Base-by-base conservation (phyloP, 352 stramenopile genomes). In the Vaucheria bursata region DNA sequence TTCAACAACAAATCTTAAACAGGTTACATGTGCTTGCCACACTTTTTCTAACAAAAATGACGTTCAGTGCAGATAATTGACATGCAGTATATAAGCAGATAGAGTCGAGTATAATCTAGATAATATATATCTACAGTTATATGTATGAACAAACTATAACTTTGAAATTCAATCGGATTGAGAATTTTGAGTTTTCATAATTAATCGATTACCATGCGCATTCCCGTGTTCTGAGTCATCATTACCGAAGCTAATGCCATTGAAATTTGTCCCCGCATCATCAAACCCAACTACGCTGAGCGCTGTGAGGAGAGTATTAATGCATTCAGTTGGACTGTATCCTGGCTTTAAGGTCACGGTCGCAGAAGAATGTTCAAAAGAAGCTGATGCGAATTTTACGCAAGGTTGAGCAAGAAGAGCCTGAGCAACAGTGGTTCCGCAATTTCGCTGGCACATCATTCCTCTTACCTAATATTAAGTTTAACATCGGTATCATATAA, bases 401-500 rank as follows among this genome's bases (percentile, higher is more conserved):
- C 90, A 89, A 8, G 85, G 70, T 37, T 94, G 86, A 25, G 34
- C 75, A 6, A 85, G 83, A 53, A 97, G 86, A 36, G 91, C 88
- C 53, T 73, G 87, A 79, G 91, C 84, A n/a, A 96, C 91, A 0
- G 92, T 96, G 4, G 81, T 92, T 52, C 94, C 95, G 84, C 92
- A 95, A 85, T 97, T 97, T 66, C 97, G 96, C 87, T 96, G 92
- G 75, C 91, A 96, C 85, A 94, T 95, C 88, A 95, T 95, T 66
- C 92, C 91, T 52, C 93, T 88, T 1, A 97, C 87, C 4, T 69
- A n/a, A n/a, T n/a, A n/a, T n/a, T n/a, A n/a, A n/a, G n/a, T n/a
- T n/a, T n/a, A n/a, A n/a, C n/a, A n/a, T n/a, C n/a, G n/a, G n/a
- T n/a, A n/a, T n/a, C n/a, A n/a, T n/a, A n/a, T n/a, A n/a, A n/a